These are phyloP conservation scores for Aspergillus brasiliensis DNA, from an alignment of 2,329 filamentous ascomycete genomes.

Conservation along the genomic window DNA sequence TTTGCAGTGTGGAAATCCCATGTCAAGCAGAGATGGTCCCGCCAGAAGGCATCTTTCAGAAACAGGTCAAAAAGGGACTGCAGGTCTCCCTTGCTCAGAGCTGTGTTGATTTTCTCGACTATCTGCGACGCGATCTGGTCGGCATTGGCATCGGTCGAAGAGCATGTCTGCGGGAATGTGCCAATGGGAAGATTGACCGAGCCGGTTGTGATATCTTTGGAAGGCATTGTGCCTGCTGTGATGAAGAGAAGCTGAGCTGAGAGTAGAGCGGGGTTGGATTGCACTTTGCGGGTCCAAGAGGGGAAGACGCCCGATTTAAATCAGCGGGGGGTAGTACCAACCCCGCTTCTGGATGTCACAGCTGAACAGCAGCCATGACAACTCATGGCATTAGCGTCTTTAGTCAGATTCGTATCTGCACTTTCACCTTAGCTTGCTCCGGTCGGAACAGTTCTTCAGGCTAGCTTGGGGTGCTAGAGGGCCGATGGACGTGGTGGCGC, in stretches of 20 bases:
- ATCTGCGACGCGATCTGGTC: constrained; percentile 39
- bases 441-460: no score
- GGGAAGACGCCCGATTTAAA: background rate
- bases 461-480: no score
- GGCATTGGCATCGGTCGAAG: constrained; percentile 39
- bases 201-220: constrained; percentile 52
- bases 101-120: constrained; percentile 44
- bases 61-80: constrained; percentile 48
- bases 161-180: constrained; percentile 44
- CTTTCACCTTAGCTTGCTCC: no score
- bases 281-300: background rate
- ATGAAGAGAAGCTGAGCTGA: background rate
- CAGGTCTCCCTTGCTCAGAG: constrained; percentile 38
- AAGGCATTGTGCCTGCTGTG: constrained; percentile 23
- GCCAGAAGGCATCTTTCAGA: constrained; percentile 57
- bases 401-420: no score
- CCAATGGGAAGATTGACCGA: constrained; percentile 56
- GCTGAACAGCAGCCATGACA: background rate
- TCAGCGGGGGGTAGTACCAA: background rate
- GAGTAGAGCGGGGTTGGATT: background rate
- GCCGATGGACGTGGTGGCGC: no score
- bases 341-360: background rate
- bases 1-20: constrained; percentile 61
- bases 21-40: constrained; percentile 59
- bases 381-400: background rate